Percentiles rank a stretch among this genome's conserved stretches.
Conservation (phyloP, 208 protist species). For the Zelonia costaricensis region DNA sequence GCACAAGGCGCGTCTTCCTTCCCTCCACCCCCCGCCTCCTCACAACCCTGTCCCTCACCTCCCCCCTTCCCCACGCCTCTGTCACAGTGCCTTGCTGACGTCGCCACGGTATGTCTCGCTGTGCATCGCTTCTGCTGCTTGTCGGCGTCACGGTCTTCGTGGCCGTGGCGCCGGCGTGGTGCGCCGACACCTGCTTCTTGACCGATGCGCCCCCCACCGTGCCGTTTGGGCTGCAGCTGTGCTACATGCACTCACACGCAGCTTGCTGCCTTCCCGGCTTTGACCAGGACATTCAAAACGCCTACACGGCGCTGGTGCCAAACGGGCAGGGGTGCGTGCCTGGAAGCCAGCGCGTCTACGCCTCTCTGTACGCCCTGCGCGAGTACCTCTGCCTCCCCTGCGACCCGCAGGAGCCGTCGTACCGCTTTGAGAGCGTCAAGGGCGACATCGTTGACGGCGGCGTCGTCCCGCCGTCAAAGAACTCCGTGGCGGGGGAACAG, state of each 20-base stretch:
- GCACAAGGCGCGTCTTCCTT: too few species aligned
- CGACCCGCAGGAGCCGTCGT: constrained; percentile 42
- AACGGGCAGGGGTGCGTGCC: constrained; percentile 35
- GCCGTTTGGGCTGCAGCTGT: constrained; percentile 41
- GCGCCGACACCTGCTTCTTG: constrained; percentile 26
- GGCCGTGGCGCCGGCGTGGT: neutral
- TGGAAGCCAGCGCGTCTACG: constrained; percentile 36
- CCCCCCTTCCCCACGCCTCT: neutral
- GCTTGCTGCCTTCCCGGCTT: constrained; percentile 45
- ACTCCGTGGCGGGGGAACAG: constrained; percentile 32
- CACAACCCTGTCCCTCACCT: neutral
- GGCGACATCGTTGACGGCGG: constrained; percentile 52
- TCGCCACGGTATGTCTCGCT: neutral
- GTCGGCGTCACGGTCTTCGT: neutral
- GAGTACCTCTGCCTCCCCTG: constrained; percentile 55
- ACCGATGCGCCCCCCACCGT: constrained; percentile 8
- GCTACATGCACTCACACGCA: constrained; percentile 45
- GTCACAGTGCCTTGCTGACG: neutral
- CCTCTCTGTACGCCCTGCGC: constrained; percentile 39
- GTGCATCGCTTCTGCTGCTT: neutral
- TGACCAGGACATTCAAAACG: constrained; percentile 36
- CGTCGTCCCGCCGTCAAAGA: constrained; percentile 29
- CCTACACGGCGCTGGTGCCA: constrained; percentile 33
- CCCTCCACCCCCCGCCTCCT: too few species aligned
- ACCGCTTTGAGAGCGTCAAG: constrained; percentile 44